These are phyloP conservation scores for Avena insularis DNA, from an alignment of 176 grass and related monocot genomes.

Conservation along the genomic window DNA sequence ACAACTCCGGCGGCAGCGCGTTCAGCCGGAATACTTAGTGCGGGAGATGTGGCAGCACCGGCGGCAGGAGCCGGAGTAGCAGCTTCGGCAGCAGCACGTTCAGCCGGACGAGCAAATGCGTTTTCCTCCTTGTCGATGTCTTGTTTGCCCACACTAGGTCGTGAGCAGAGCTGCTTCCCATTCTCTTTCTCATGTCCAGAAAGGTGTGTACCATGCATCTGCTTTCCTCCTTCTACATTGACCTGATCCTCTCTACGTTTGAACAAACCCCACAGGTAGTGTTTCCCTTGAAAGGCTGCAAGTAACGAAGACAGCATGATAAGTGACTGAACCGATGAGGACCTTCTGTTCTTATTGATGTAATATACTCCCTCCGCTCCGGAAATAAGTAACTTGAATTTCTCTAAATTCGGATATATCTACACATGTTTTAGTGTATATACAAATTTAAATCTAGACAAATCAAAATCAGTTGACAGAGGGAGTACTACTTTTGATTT, in stretches of 20 bases:
- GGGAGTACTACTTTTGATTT: too few relatives aligned
- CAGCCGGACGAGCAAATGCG: not conserved
- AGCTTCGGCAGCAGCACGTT: not conserved
- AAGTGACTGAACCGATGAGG: not conserved
- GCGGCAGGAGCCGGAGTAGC: not conserved
- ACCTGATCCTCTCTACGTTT: constrained; percentile 31
- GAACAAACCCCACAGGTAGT: constrained; percentile 61
- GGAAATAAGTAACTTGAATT: too few relatives aligned
- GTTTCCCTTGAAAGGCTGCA: constrained; percentile 40
- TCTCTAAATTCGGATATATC: too few relatives aligned
- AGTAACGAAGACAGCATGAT: not conserved
- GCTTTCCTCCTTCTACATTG: not conserved
- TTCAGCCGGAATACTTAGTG: not conserved
- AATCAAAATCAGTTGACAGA: too few relatives aligned
- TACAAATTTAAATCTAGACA: too few relatives aligned
- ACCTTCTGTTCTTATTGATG: too few relatives aligned
- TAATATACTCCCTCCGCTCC: too few relatives aligned
- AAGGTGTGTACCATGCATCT: not conserved
- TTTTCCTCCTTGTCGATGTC: not conserved
- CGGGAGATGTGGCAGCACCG: not conserved
- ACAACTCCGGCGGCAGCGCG: not conserved
- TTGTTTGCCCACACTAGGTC: not conserved
- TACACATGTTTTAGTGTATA: too few relatives aligned
- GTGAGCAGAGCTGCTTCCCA: not conserved
- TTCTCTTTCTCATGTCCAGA: constrained; percentile 3